phyloP scores from a whole-genome alignment of 768 basidiomycete species.

The Kwoniella dejecticola region DNA sequence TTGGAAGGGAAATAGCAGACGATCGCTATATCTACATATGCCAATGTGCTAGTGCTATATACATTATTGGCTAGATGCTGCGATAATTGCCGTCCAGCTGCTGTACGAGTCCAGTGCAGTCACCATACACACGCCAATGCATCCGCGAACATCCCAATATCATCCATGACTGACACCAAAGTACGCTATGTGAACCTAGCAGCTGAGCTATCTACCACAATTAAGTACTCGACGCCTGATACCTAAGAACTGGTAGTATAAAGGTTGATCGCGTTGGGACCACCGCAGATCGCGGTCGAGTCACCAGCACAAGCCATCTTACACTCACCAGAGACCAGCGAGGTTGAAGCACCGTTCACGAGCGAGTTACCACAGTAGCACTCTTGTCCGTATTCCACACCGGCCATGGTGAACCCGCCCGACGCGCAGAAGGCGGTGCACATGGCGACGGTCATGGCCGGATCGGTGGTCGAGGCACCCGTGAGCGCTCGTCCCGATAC shows the following conservation, averaged over 20 bases:
- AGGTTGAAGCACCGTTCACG: slow-evolving; percentile 29
- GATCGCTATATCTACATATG: too few relatives aligned
- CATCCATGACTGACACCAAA: too few relatives aligned
- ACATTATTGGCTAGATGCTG: too few relatives aligned
- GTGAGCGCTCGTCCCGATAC: slow-evolving; percentile 45
- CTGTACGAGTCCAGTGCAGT: too few relatives aligned
- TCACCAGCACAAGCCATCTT: slow-evolving; percentile 45
- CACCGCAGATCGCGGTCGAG: slow-evolving; percentile 17
- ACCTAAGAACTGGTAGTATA: slow-evolving; percentile 5
- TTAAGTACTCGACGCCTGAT: not conserved
- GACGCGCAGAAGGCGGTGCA: slow-evolving; percentile 38
- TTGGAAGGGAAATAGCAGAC: too few relatives aligned
- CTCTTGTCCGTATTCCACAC: slow-evolving; percentile 40
- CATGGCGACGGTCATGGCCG: slow-evolving; percentile 33
- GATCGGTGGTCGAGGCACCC: slow-evolving; percentile 28
- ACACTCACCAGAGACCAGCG: slow-evolving; percentile 26
- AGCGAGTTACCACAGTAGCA: slow-evolving; percentile 45
- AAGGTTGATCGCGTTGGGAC: slow-evolving; percentile 23
- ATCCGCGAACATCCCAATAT: too few relatives aligned
- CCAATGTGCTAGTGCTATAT: too few relatives aligned
- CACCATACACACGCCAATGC: too few relatives aligned
- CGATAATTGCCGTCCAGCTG: too few relatives aligned
- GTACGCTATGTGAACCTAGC: too few relatives aligned
- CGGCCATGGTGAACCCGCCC: slow-evolving; percentile 35
- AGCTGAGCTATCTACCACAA: too few relatives aligned